Evolutionary conservation across 176 grass and related monocot genomes (phyloP), one percentile per base, ranked within the genome.

Genomic region (Carex cristatella): DNA sequence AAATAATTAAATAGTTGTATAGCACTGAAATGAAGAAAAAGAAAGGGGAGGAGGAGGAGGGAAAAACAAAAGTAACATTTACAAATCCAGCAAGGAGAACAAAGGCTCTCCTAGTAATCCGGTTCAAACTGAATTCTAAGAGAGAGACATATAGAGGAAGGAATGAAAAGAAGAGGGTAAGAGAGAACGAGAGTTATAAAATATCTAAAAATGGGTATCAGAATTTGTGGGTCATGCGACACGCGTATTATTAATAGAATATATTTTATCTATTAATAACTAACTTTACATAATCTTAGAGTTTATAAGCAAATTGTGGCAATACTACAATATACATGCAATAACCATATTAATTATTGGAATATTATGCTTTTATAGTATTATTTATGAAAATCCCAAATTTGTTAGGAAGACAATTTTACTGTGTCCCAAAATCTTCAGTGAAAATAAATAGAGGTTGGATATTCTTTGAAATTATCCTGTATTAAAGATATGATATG

Each of bases 201-300:
- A 54, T 31, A 32, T 56, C 74, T 78, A 78, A 78, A 78, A 78
- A 78, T 78, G 74, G 74, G 2, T 78, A 15, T 78, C 35, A 57
- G 11, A 32, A 78, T 78, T 78, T 78, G 1, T 57, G 33, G 73
- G 74, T 48, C 69, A 3, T 10, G 38, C 16, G 12, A 46, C 19
- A 72, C 37, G 18, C 33, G 66, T 42, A 70, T 42, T 72, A 72
- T 70, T 72, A 72, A 72, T 44, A 72, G 69, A 78, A 78, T 56
- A 56, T 57, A 15, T 53, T 6, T 4, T 27, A 54, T 76, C 54
- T 55, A 77, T 2, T 15, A 48, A 54, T 55, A 30, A 51, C n/a
- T 28, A 76, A 53, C 4, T 7, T 31, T 30, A 10, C 11, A 53
- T 12, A 54, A 54, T 76, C 11, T 14, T 12, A 53, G 4, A 53